phyloP scores from a whole-genome alignment of 2,329 filamentous ascomycete species.

The Phaeosphaeriaceae sp. region DNA sequence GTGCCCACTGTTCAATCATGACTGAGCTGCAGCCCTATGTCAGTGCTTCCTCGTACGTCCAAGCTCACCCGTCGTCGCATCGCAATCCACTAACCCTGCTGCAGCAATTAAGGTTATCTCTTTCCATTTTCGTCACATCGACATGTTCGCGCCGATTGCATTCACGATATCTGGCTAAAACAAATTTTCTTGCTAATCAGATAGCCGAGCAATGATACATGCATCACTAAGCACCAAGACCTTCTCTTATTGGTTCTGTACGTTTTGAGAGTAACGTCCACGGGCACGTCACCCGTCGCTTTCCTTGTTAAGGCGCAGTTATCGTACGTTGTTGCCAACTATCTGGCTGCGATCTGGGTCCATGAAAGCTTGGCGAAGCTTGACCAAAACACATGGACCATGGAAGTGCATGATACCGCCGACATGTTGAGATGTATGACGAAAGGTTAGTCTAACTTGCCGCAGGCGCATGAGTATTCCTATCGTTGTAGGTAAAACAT shows the following conservation, averaged over 20 bases:
- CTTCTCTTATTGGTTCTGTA: conserved; percentile 4
- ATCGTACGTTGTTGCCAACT: neutral
- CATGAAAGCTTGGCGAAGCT: conserved; percentile 10
- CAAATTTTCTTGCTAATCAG: conserved; percentile 11
- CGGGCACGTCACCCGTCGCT: conserved; percentile 1
- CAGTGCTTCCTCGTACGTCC: neutral
- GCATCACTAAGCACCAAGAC: conserved; percentile 20
- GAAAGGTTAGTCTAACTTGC: too few relatives aligned
- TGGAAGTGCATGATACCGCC: neutral
- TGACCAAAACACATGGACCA: conserved; percentile 1
- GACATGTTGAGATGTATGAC: neutral
- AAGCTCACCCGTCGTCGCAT: neutral
- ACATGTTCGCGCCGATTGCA: neutral
- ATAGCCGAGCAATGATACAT: conserved; percentile 8
- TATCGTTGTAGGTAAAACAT: too few relatives aligned
- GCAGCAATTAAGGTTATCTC: conserved; percentile 2
- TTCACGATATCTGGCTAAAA: neutral
- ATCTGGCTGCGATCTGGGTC: conserved; percentile 1
- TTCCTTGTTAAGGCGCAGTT: neutral
- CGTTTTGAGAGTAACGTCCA: neutral
- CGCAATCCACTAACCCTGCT: conserved; percentile 6
- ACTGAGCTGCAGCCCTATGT: conserved; percentile 14
- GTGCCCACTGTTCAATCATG: too few relatives aligned
- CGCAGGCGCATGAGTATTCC: too few relatives aligned
- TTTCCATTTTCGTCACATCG: conserved; percentile 7